These are phyloP conservation scores for Linanthus parryae DNA, from an alignment of 148 eudicot genomes.

Conservation along the genomic window DNA sequence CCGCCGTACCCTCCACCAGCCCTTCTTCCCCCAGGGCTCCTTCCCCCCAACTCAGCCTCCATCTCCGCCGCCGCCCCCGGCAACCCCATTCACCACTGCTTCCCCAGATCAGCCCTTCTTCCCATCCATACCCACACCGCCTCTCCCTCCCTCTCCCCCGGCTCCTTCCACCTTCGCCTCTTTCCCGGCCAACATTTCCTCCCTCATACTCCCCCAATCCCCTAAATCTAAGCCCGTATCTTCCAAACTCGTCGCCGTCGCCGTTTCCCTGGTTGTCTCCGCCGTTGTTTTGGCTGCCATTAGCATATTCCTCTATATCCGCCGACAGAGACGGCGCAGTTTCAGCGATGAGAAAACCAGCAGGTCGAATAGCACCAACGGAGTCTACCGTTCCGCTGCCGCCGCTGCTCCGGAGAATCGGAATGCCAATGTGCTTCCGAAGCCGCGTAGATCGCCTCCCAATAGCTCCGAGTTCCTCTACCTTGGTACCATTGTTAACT, in stretches of 20 bases:
- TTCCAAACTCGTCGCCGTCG: slow-evolving; percentile 49
- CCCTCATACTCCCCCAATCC: slow-evolving; percentile 57
- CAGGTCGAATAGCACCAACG: slow-evolving; percentile 22
- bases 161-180: slow-evolving; percentile 44
- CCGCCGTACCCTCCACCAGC: slow-evolving; percentile 90
- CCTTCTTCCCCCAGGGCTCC: slow-evolving; percentile 53
- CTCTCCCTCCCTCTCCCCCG: slow-evolving; percentile 33
- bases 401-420: background rate
- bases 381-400: background rate
- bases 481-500: slow-evolving; percentile 56
- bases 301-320: slow-evolving; percentile 47
- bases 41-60: slow-evolving; percentile 34
- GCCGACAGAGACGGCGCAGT: slow-evolving; percentile 23
- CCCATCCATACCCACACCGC: slow-evolving; percentile 49
- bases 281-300: slow-evolving; percentile 45
- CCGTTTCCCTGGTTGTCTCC: slow-evolving; percentile 40
- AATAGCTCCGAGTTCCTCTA: slow-evolving; percentile 85
- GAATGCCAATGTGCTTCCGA: slow-evolving; percentile 15
- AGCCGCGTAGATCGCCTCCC: slow-evolving; percentile 43
- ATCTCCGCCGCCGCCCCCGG: slow-evolving; percentile 29
- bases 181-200: slow-evolving; percentile 88
- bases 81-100: slow-evolving; percentile 20
- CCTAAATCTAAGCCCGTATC: slow-evolving; percentile 39
- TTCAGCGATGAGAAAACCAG: slow-evolving; percentile 15
- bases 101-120: slow-evolving; percentile 59